These are phyloP conservation scores for Sphaerulina populicola DNA, from an alignment of 2,329 filamentous ascomycete species.

Conservation along the genomic window DNA sequence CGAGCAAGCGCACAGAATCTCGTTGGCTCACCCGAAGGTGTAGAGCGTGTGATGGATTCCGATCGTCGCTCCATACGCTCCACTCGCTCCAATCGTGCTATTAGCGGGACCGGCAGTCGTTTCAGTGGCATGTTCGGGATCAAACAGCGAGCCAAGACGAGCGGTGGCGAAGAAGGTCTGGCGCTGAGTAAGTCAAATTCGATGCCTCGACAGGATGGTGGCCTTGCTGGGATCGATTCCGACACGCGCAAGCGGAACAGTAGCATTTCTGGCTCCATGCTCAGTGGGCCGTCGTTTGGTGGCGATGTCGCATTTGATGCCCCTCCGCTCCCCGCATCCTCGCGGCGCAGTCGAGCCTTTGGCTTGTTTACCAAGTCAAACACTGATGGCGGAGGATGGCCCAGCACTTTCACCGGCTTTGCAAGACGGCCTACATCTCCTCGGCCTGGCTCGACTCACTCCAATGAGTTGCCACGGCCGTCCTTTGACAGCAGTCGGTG, in stretches of 20 bases:
- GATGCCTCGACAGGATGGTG: constrained; percentile 53
- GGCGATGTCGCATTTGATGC: constrained; percentile 19
- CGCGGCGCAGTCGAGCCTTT: constrained; percentile 41
- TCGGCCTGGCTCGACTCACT: constrained; percentile 46
- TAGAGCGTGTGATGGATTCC: constrained; percentile 33
- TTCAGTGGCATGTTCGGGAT: constrained; percentile 49
- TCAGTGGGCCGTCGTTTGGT: constrained; percentile 34
- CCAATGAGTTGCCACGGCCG: constrained; percentile 61
- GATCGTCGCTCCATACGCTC: constrained; percentile 43
- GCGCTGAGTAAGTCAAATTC: constrained; percentile 57
- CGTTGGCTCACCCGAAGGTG: constrained; percentile 35
- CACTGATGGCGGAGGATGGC: constrained; percentile 44
- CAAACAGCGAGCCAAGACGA: constrained; percentile 53
- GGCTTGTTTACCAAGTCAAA: constrained; percentile 35
- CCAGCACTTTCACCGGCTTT: constrained; percentile 21
- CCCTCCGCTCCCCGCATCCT: constrained; percentile 12
- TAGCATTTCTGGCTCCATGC: constrained; percentile 41
- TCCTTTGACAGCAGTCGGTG: constrained; percentile 61
- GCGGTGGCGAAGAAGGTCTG: constrained; percentile 56
- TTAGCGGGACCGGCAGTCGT: constrained; percentile 38
- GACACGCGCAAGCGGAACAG: constrained; percentile 43
- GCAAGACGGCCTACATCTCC: constrained; percentile 43
- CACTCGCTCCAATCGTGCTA: constrained; percentile 44
- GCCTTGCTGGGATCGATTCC: constrained; percentile 28
- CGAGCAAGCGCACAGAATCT: constrained; percentile 41